Evolutionary conservation across 495 filamentous ascomycete species (phyloP).

Genomic region (Penicillium lagena): DNA sequence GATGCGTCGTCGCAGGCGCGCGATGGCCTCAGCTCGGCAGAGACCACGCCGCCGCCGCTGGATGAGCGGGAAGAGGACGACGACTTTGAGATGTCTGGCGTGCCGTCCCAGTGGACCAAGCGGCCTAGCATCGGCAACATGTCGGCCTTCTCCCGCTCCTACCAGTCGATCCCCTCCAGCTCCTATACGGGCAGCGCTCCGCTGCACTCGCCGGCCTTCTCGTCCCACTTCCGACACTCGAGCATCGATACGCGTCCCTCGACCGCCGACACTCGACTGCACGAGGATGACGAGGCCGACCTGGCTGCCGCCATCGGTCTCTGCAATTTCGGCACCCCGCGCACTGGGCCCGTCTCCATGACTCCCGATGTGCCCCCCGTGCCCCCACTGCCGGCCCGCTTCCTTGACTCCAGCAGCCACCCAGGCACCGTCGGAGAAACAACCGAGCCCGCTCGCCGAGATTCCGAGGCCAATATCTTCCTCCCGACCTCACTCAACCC

Average conservation of each 20-base stretch:
- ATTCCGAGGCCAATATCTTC: conserved; percentile 31
- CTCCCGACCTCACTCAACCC: conserved; percentile 38
- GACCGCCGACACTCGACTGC: conserved; percentile 53
- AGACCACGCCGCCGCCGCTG: conserved; percentile 50
- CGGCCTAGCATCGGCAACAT: conserved; percentile 52
- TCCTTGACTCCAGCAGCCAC: conserved; percentile 30
- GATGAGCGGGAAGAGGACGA: conserved; percentile 39
- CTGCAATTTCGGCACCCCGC: conserved; percentile 84
- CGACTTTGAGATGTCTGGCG: conserved; percentile 34
- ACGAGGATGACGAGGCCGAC: conserved; percentile 54
- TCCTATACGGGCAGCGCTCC: conserved; percentile 42
- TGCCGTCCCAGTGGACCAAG: conserved; percentile 29
- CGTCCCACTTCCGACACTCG: conserved; percentile 41
- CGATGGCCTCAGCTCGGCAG: conserved; percentile 57
- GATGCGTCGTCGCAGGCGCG: conserved; percentile 69
- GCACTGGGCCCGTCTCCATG: conserved; percentile 61
- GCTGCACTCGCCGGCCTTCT: conserved; percentile 41
- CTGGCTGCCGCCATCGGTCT: conserved; percentile 88
- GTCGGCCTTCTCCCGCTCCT: conserved; percentile 73
- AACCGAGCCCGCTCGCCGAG: conserved; percentile 35
- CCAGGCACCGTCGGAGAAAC: conserved; percentile 16
- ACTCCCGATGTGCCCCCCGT: conserved; percentile 79
- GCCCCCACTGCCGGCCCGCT: conserved; percentile 66
- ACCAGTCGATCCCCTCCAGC: conserved; percentile 66
- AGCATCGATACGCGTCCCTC: conserved; percentile 59